Percentiles rank a stretch among this genome's conserved stretches.
These are phyloP conservation scores for Tilletia walkeri DNA, from an alignment of 1,284 basidiomycete species.

Conservation along the genomic window DNA sequence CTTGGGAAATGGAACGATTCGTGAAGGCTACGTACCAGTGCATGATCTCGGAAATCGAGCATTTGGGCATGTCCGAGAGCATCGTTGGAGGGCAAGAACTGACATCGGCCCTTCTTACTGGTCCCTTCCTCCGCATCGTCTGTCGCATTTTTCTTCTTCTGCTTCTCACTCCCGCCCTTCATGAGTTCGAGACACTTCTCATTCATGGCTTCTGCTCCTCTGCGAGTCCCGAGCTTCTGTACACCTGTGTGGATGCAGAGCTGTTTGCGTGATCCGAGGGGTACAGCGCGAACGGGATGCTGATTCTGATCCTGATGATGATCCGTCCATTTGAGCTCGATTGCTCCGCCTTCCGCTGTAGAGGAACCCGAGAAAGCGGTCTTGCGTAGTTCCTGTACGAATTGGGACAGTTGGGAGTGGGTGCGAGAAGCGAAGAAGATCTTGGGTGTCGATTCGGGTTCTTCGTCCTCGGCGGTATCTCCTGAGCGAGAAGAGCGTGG, in stretches of 20 bases:
- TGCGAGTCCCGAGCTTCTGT: conserved; percentile 58
- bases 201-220: conserved; percentile 73
- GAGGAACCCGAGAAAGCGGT: conserved; percentile 60
- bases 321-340: conserved; percentile 5
- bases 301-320: not conserved
- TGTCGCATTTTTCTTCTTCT: not conserved
- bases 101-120: conserved; percentile 69
- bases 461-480: conserved; percentile 38
- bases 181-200: conserved; percentile 86
- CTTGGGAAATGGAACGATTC: too few species aligned
- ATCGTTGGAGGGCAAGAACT: conserved; percentile 68
- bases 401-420: conserved; percentile 88
- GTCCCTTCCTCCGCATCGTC: conserved; percentile 37
- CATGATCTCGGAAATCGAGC: conserved; percentile 83
- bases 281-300: conserved; percentile 34
- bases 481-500: conserved; percentile 7
- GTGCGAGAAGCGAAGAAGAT: conserved; percentile 92
- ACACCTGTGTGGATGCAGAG: conserved; percentile 87
- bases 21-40: conserved; percentile 71
- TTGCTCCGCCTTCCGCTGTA: not conserved
- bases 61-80: conserved; percentile 58
- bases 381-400: conserved; percentile 79
- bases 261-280: conserved; percentile 83
- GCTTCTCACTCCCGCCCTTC: conserved; percentile 55
- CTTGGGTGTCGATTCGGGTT: conserved; percentile 53